Conservation (phyloP, 805 yeast genomes). For the Cyberlindnera saturnus region DNA sequence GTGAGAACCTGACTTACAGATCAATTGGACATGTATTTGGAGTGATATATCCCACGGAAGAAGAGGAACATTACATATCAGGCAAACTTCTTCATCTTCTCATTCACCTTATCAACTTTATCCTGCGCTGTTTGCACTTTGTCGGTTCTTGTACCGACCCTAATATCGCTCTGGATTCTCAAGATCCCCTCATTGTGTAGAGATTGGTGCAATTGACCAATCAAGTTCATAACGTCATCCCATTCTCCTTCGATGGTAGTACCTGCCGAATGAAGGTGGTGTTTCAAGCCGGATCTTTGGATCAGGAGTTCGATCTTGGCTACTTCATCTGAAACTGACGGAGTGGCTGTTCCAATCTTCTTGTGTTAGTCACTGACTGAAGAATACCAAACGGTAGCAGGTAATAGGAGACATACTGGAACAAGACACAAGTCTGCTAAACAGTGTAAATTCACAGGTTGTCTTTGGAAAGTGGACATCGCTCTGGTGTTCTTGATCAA, state of each 20-base stretch:
- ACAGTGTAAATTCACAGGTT: constrained; percentile 48
- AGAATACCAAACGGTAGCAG: background rate
- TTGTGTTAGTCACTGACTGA: background rate
- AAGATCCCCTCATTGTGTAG: constrained; percentile 69
- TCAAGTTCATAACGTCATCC: constrained; percentile 75
- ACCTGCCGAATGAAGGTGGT: constrained; percentile 85
- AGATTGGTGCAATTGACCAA: constrained; percentile 71
- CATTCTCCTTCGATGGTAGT: constrained; percentile 91
- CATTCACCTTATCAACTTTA: constrained; percentile 59
- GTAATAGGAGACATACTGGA: constrained; percentile 47
- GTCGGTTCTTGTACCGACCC: constrained; percentile 82
- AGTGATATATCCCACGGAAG: too few species aligned
- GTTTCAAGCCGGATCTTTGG: constrained; percentile 53
- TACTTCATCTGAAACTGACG: constrained; percentile 79
- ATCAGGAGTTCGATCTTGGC: constrained; percentile 63
- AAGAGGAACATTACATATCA: background rate
- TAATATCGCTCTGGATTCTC: constrained; percentile 78
- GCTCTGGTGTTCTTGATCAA: constrained; percentile 3
- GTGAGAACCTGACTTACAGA: too few species aligned
- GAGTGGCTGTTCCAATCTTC: constrained; percentile 70
- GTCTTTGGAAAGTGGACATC: constrained; percentile 13
- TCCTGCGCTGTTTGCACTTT: constrained; percentile 68
- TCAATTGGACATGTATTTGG: too few species aligned
- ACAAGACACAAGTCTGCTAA: constrained; percentile 82
- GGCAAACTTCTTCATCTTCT: constrained; percentile 31